Conservation (phyloP, 1,139 yeast species). For the Yamadazyma atmosphaerica region DNA sequence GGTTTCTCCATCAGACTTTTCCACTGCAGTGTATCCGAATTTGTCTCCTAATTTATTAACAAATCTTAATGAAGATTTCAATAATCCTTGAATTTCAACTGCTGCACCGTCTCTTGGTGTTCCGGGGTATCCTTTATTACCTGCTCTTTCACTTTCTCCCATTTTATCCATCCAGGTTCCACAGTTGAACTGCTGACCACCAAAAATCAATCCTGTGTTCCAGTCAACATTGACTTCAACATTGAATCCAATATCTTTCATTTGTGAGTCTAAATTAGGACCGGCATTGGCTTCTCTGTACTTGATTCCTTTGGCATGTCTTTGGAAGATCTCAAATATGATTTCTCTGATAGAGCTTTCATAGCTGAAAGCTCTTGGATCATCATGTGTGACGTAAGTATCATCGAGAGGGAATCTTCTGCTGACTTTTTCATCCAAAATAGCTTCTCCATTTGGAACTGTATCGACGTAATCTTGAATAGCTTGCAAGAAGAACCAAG, state of each 20-base stretch:
- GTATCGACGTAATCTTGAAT: conserved; percentile 74
- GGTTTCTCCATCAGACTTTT: conserved; percentile 53
- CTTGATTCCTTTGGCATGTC: conserved; percentile 86
- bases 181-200: conserved; percentile 91
- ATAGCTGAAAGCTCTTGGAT: conserved; percentile 72
- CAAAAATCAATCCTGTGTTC: conserved; percentile 83
- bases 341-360: conserved; percentile 72
- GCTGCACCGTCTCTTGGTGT: conserved; percentile 99
- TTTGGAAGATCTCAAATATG: conserved; percentile 72
- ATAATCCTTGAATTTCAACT: conserved; percentile 83
- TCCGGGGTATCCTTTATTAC: conserved; percentile 88
- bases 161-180: conserved; percentile 99
- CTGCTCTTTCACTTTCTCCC: conserved; percentile 91
- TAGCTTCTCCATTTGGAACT: conserved; percentile 68
- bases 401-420: conserved; percentile 93
- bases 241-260: conserved; percentile 91
- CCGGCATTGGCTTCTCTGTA: conserved; percentile 98
- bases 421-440: conserved; percentile 69
- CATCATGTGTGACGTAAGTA: conserved; percentile 66
- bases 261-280: conserved; percentile 79
- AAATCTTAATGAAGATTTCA: conserved; percentile 82
- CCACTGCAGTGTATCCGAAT: conserved; percentile 59
- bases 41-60: conserved; percentile 53
- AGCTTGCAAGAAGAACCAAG: conserved; percentile 89
- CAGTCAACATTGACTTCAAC: conserved; percentile 82